phyloP scores from a whole-genome alignment of 306 rosid species.

The Trifolium subterraneum region DNA sequence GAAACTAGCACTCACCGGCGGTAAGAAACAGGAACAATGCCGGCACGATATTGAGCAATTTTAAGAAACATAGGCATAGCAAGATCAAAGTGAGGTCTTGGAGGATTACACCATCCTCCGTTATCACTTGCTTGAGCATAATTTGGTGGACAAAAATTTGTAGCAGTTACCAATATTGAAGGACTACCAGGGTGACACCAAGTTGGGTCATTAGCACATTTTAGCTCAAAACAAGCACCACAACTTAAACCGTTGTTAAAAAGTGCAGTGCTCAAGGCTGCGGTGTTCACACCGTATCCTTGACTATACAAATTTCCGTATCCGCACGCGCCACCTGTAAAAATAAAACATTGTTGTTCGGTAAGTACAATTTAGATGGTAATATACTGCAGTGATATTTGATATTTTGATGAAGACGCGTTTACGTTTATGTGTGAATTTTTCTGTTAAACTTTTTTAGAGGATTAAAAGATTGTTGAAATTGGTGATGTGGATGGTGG shows the following conservation, averaged over 20 bases:
- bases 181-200: slow-evolving; percentile 88
- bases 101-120: slow-evolving; percentile 97
- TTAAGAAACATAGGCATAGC: slow-evolving; percentile 92
- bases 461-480: neutral
- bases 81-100: slow-evolving; percentile 82
- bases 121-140: slow-evolving; percentile 70
- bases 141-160: slow-evolving; percentile 87
- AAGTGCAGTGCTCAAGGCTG: slow-evolving; percentile 83
- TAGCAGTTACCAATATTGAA: slow-evolving; percentile 76
- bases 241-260: slow-evolving; percentile 82
- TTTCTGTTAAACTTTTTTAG: too few species aligned
- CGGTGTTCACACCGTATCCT: slow-evolving; percentile 86
- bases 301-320: slow-evolving; percentile 84
- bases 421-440: too few species aligned
- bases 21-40: slow-evolving; percentile 82
- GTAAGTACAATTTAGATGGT: neutral
- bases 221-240: slow-evolving; percentile 83
- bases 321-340: slow-evolving; percentile 85
- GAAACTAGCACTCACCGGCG: slow-evolving; percentile 39
- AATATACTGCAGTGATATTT: neutral
- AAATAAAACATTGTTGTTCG: neutral
- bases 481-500: neutral
- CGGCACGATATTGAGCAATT: slow-evolving; percentile 82
- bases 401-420: too few species aligned
- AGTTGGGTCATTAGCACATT: slow-evolving; percentile 61